phyloP scores from a whole-genome alignment of 2,329 filamentous ascomycete species.

The Plectosphaerella cucumerina region DNA sequence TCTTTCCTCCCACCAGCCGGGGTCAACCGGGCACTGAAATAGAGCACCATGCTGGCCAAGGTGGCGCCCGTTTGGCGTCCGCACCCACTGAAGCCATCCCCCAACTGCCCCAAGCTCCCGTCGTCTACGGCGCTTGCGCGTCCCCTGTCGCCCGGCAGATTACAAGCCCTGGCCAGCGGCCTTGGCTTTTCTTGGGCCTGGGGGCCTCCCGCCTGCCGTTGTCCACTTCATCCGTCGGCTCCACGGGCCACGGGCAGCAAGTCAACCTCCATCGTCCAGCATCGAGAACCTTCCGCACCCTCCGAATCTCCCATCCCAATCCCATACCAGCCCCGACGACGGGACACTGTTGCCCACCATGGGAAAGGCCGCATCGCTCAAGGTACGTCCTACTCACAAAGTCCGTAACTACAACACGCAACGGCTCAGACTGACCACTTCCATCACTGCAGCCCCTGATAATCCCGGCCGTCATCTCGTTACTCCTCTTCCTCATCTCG shows the following conservation, averaged over 20 bases:
- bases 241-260: no score
- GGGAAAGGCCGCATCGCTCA: slow-evolving; percentile 29
- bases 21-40: no score
- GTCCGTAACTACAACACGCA: background rate
- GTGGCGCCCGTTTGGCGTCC: background rate
- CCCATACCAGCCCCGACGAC: background rate
- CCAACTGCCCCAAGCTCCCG: background rate
- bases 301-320: background rate
- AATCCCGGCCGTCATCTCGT: slow-evolving; percentile 66
- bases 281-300: background rate
- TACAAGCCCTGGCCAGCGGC: no score
- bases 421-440: slow-evolving; percentile 1
- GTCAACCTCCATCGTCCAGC: background rate
- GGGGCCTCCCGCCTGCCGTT: no score
- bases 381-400: no score
- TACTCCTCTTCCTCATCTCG: slow-evolving; percentile 62
- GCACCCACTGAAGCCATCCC: background rate
- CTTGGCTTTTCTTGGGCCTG: no score
- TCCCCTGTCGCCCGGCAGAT: background rate
- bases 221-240: no score
- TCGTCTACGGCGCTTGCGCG: background rate
- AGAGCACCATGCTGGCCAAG: no score
- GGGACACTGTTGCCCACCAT: slow-evolving; percentile 16
- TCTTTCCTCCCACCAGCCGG: no score
- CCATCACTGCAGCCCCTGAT: slow-evolving; percentile 54